Conservation (phyloP, 177 flowering plant genomes). For the Tripterygium wilfordii region DNA sequence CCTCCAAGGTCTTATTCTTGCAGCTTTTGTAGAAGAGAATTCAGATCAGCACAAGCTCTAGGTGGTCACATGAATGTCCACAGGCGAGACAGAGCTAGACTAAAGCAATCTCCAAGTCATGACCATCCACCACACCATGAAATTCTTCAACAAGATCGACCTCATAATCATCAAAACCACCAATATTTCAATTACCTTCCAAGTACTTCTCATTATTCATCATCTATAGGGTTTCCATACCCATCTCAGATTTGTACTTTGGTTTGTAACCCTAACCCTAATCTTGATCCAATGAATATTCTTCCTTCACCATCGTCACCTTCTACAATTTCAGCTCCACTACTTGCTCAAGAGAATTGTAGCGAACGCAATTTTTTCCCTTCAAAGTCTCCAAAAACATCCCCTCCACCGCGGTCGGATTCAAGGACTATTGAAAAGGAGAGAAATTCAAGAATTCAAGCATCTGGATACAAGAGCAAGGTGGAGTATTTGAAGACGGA, state of each 20-base stretch:
- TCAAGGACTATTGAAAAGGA: conserved; percentile 19
- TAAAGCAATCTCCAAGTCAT: conserved; percentile 42
- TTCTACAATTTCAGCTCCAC: conserved; percentile 26
- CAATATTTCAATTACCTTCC: too few species aligned
- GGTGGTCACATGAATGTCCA: conserved; percentile 85
- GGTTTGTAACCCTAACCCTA: conserved; percentile 36
- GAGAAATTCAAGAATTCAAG: conserved; percentile 13
- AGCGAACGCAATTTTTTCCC: conserved; percentile 12
- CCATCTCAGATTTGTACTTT: conserved; percentile 27
- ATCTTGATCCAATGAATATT: conserved; percentile 14
- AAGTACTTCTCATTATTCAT: conserved; percentile 7
- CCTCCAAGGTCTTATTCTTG: conserved; percentile 83
- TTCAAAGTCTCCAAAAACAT: conserved; percentile 14
- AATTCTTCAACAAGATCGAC: conserved; percentile 14
- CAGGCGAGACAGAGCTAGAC: conserved; percentile 65
- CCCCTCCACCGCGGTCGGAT: conserved; percentile 15
- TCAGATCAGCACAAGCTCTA: conserved; percentile 74
- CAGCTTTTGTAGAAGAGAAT: conserved; percentile 69
- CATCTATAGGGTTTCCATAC: conserved; percentile 20
- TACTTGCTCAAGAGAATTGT: conserved; percentile 9
- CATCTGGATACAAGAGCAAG: conserved; percentile 12
- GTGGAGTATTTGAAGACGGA: conserved; percentile 17
- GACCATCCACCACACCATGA: conserved; percentile 10
- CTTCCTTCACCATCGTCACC: conserved; percentile 24
- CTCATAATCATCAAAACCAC: not conserved